Conservation (phyloP, 108 stramenopile species). For the Conticribra guillardii region DNA sequence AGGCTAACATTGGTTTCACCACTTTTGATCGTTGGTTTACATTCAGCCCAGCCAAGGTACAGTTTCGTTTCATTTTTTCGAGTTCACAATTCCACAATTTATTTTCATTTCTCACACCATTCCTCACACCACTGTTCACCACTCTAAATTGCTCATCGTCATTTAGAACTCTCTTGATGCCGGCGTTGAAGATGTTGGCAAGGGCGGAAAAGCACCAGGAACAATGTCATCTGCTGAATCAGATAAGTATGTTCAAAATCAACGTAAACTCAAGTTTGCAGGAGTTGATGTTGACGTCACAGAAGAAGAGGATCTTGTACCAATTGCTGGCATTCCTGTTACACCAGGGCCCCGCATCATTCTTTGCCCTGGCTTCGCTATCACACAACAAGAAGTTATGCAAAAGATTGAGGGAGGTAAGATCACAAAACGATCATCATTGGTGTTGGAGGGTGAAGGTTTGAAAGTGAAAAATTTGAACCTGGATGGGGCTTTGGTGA, state of each 20-base stretch:
- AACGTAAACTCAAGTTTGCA: conserved; percentile 79
- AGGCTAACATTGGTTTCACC: conserved; percentile 96
- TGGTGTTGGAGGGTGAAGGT: conserved; percentile 81
- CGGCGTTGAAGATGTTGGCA: conserved; percentile 79
- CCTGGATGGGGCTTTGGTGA: conserved; percentile 85
- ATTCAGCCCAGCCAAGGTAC: conserved; percentile 94
- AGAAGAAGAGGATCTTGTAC: conserved; percentile 68
- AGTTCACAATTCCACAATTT: not conserved
- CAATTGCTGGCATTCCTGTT: conserved; percentile 78
- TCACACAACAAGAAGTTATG: conserved; percentile 77
- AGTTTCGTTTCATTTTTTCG: no score
- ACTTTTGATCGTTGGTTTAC: conserved; percentile 95
- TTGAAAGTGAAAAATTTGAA: conserved; percentile 78
- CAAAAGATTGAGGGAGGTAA: conserved; percentile 75
- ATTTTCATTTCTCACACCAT: not conserved
- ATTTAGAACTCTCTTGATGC: conserved; percentile 86
- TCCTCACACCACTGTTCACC: not conserved
- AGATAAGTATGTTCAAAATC: conserved; percentile 88
- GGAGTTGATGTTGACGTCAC: conserved; percentile 75
- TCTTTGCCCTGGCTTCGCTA: conserved; percentile 77
- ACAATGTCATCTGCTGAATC: conserved; percentile 90
- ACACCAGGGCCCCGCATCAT: conserved; percentile 85
- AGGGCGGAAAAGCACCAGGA: conserved; percentile 81
- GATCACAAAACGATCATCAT: conserved; percentile 69
- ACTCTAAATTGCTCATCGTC: not conserved